Percentiles rank a stretch among this genome's conserved stretches.
phyloP scores from a whole-genome alignment of 2,329 filamentous ascomycete species.

The Aspergillus terreus region DNA sequence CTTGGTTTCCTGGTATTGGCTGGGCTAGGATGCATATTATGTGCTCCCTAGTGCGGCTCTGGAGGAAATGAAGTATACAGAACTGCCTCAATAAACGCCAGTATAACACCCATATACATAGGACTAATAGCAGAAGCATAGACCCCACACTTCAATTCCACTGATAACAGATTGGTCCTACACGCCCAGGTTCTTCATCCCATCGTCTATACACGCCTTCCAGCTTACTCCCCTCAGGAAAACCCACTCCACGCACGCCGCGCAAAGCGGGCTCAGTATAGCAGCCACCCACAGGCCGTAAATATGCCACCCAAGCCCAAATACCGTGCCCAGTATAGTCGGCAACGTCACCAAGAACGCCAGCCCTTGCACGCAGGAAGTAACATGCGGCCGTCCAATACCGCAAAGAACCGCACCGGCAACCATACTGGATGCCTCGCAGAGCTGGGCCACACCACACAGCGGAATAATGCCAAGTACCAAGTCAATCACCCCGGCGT shows the following conservation, averaged over 20 bases:
- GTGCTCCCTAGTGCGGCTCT: neutral
- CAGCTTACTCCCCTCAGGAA: neutral
- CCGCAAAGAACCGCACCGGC: neutral
- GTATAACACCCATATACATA: neutral
- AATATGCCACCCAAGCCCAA: neutral
- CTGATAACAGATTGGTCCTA: no score
- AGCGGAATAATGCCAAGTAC: neutral
- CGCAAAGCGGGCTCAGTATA: neutral
- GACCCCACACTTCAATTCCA: neutral
- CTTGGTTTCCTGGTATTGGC: neutral
- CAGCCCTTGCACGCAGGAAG: neutral
- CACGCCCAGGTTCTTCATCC: neutral
- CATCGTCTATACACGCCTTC: neutral
- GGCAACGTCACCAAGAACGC: neutral
- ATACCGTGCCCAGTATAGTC: neutral
- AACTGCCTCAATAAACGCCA: neutral
- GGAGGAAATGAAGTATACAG: neutral
- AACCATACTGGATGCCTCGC: neutral
- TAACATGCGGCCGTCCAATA: neutral
- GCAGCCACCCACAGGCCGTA: neutral
- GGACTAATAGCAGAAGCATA: neutral
- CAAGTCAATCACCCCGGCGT: neutral
- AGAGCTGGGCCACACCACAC: neutral
- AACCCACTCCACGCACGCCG: neutral
- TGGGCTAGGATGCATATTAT: neutral